Conservation (phyloP, 2,329 filamentous ascomycete genomes). For the Alternaria postmessia region DNA sequence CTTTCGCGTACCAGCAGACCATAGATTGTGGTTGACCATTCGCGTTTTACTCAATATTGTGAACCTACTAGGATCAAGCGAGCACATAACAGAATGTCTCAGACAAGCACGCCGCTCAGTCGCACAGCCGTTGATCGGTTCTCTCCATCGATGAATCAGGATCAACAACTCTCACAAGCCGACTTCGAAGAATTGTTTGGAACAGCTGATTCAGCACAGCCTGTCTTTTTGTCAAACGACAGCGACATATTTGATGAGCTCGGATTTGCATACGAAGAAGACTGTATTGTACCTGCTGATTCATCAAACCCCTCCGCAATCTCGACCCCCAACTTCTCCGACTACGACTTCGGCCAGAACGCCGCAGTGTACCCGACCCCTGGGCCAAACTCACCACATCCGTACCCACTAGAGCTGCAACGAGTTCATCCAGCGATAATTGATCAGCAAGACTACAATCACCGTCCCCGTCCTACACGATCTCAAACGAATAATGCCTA, state of each 20-base stretch:
- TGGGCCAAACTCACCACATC: slow-evolving; percentile 19
- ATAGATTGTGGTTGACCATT: slow-evolving; percentile 8
- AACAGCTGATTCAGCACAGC: background rate
- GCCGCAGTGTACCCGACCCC: slow-evolving; percentile 21
- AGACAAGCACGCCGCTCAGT: slow-evolving; percentile 17
- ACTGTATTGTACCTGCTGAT: background rate
- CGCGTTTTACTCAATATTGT: slow-evolving; percentile 1
- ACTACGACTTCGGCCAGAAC: slow-evolving; percentile 19
- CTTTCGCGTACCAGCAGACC: slow-evolving; percentile 11
- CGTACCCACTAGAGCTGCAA: slow-evolving; percentile 28
- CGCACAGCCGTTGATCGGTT: slow-evolving; percentile 5
- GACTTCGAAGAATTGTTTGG: slow-evolving; percentile 23
- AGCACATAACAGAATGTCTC: slow-evolving; percentile 29
- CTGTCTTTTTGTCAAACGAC: slow-evolving; percentile 12
- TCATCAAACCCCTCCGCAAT: slow-evolving; percentile 13
- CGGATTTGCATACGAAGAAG: slow-evolving; percentile 10
- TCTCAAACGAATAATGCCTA: slow-evolving; percentile 14
- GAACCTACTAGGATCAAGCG: background rate
- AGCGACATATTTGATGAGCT: slow-evolving; percentile 17
- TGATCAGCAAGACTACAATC: slow-evolving; percentile 1
- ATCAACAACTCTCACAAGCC: slow-evolving; percentile 16
- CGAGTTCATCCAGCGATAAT: slow-evolving; percentile 9
- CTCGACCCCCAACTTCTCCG: slow-evolving; percentile 23
- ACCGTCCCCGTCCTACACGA: slow-evolving; percentile 13
- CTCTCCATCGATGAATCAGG: slow-evolving; percentile 7